Evolutionary conservation across 305 asterid genomes (phyloP), one percentile per base, ranked within the genome.

Genomic region (Plantago coronopus): DNA sequence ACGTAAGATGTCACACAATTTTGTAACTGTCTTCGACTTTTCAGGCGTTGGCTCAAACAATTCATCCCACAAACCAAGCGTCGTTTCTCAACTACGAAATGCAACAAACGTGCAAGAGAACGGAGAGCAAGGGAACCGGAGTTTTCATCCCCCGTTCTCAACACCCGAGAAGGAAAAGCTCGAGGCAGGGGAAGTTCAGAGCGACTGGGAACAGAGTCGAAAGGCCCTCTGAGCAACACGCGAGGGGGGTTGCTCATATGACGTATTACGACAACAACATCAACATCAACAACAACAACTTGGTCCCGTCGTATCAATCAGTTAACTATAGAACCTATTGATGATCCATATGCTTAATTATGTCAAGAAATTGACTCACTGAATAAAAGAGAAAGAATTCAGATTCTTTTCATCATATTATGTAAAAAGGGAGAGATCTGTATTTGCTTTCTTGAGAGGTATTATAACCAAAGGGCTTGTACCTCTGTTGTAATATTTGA

Each of bases 61-160:
- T 78, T 50, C 61, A 54, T 57, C 88, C 83, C 51, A 46, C 78
- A 6, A 75, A 68, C 46, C 76, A 79, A 69, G 38, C 68, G 38
- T 65, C 78, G 44, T 66, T 13, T 37, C 37, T 66, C 22, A 65
- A 69, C 49, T 56, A 59, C 21, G 73, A 74, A 55, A 63, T 54
- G 8, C 61, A 76, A 29, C 87, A 74, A 34, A 71, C 53, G 9
- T 54, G 65, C 77, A 84, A 77, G 49, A 78, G 84, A 70, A 2
- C 47, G 9, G 88, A 81, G 66, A 82, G 83, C 82, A 87, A 87
- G 72, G 97, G 97, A 21, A 90, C 97, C 11, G 96, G 97, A 55
- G 97, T 90, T 2, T 90, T 87, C 20, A 87, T 90, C 62, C 97
- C 97, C 4, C 86, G 70, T 54, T 79, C 87, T 21, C 59, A 73